Conservation (phyloP, 2,329 filamentous ascomycete genomes). For the Beauveria australis region DNA sequence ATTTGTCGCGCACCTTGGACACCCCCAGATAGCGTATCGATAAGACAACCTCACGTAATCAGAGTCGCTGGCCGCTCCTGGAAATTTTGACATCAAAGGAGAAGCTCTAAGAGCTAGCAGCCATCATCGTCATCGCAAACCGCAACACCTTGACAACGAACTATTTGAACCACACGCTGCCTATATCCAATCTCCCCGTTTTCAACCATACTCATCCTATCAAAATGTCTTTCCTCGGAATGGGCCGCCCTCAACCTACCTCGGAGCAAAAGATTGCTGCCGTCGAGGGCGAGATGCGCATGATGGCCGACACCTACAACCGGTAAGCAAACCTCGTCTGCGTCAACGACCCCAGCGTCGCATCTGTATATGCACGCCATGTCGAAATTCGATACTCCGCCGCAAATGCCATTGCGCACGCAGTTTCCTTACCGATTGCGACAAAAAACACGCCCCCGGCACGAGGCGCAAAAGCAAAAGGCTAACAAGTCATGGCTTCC, state of each 20-base stretch:
- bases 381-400: too few relatives aligned
- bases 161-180: neutral
- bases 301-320: conserved; percentile 97
- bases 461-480: neutral
- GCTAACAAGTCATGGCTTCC: neutral
- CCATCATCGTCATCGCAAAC: conserved; percentile 1
- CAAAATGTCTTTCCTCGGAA: conserved; percentile 38
- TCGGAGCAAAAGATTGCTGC: conserved; percentile 96
- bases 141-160: neutral
- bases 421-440: too few relatives aligned
- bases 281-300: conserved; percentile 94
- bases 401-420: too few relatives aligned
- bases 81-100: conserved; percentile 10
- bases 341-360: too few relatives aligned
- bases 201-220: neutral
- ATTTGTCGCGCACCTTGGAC: neutral
- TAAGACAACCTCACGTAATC: conserved; percentile 10
- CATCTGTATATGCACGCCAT: neutral
- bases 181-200: neutral
- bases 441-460: too few relatives aligned
- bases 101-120: neutral
- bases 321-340: conserved; percentile 49
- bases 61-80: neutral
- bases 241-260: conserved; percentile 67
- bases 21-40: neutral